Evolutionary conservation across 768 basidiomycete species (phyloP), one percentile per base, ranked within the genome.

Genomic region (Arthromyces matolae): DNA sequence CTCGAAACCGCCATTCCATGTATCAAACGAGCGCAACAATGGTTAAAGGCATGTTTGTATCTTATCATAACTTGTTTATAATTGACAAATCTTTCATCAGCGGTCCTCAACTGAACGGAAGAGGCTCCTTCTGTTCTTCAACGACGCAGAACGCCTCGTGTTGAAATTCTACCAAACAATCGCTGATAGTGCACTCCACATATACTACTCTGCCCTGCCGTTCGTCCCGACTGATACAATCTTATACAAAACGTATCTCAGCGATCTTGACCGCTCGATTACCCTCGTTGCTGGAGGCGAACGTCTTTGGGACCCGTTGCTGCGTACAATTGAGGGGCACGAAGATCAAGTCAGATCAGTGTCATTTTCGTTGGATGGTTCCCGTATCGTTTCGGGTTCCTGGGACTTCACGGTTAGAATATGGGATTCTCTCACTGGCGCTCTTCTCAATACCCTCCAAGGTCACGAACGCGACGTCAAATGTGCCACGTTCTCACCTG

Each of bases 161-260:
- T 33, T 48, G 22, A 40, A 40, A 16, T 49, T 49, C 32, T 49
- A 49, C 14, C 39, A 49, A n/a, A 33, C 40, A 23, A 49, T 49
- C 13, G 40, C 31, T 5, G 40, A 49, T 13, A 49, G 47, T 28
- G 47, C 47, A 5, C 29, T 49, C n/a, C 47, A 49, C 40, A 36
- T 49, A 27, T 49, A 49, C 28, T 42, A 49, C 12, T 49, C 47
- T 4, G 47, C 47, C 9, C 34, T 49, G 12, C 47, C 40, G 3
- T 49, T 49, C 18, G 33, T 42, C 16, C 47, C 47, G n/a, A 35
- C 23, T 8, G 47, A 41, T 27, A 49, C 47, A 9, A 34, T 42
- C 1, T 12, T 49, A 22, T 49, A 42, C 47, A 20, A 39, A 27
- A 49, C 31, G 23, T 41, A 49, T 28, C 22, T 24, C 16, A 3